Conservation (phyloP, 2,329 filamentous ascomycete species). For the Beauveria rudraprayagi region DNA sequence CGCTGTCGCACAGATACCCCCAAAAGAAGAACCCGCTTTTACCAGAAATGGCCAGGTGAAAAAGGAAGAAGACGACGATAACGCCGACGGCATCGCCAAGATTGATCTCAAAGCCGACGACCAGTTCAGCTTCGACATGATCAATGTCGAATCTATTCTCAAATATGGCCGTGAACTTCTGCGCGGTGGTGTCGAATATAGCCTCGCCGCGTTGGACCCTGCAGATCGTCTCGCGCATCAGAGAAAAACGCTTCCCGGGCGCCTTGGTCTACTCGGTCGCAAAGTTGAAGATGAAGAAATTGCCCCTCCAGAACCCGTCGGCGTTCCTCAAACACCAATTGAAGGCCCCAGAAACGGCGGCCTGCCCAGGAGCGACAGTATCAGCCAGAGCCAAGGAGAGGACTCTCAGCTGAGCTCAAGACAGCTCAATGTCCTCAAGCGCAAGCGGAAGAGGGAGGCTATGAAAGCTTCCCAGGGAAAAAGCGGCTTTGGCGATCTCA, state of each 20-base stretch:
- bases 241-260: conserved; percentile 76
- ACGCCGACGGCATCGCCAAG: conserved; percentile 11
- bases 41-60: conserved; percentile 35
- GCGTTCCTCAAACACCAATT: conserved; percentile 36
- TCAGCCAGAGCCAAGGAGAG: conserved; percentile 39
- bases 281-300: conserved; percentile 80
- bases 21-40: conserved; percentile 36
- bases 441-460: conserved; percentile 84
- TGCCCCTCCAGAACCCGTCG: conserved; percentile 37
- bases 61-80: conserved; percentile 51
- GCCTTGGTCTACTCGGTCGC: conserved; percentile 77
- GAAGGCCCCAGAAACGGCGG: conserved; percentile 30
- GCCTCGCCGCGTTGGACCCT: conserved; percentile 72
- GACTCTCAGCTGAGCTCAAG: conserved; percentile 77
- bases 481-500: conserved; percentile 80
- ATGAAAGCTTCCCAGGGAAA: conserved; percentile 82
- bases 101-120: conserved; percentile 43
- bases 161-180: conserved; percentile 77
- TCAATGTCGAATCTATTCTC: conserved; percentile 74
- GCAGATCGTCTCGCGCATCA: conserved; percentile 74
- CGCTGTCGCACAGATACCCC: conserved; percentile 43
- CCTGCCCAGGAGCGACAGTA: conserved; percentile 27
- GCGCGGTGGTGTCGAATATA: conserved; percentile 80
- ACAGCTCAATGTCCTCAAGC: conserved; percentile 88
- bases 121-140: conserved; percentile 60